Evolutionary conservation across 129 eudicot genomes (phyloP), one percentile per base, ranked within the genome.

Genomic region (Tanacetum coccineum): DNA sequence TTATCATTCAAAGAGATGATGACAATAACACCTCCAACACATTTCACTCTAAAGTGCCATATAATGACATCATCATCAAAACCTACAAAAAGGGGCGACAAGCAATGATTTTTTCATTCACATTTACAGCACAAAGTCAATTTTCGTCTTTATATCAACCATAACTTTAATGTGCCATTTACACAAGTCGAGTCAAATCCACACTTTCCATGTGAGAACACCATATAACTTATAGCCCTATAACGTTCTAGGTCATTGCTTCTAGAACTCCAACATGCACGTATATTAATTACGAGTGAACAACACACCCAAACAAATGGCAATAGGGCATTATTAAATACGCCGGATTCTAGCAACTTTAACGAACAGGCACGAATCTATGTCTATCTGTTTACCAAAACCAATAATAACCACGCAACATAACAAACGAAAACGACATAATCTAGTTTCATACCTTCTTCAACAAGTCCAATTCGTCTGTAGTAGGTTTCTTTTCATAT

Each of bases 401-500:
- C 59, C 68, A 62, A 62, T 50, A 62, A 53, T 15, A 64, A 6
- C 11, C 59, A 64, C 49, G 62, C 40, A 40, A 26, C 71, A 72
- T 4, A 62, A 17, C 18, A 15, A 15, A 52, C 28, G 3, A 46
- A 66, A 65, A 56, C 17, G 59, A 6, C 42, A 36, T 36, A 36
- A 57, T 36, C n/a, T 32, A 0, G 59, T 40, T 58, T 74, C 2
- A 22, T 22, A 87, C 95, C 88, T 87, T 83, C 77, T 87, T 80
- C 47, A 84, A 65, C 76, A 87, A 21, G 77, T 82, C 82, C 10
- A 59, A 47, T 26, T 79, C 90, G 11, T 87, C 95, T 18, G 68
- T 68, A 72, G 40, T 77, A n/a, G 70, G 78, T 79, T 81, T 87
- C 82, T 76, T 84, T 71, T 84, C 86, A 82, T 87, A 87, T 75